Percentiles rank a stretch among this genome's conserved stretches.
phyloP scores from a whole-genome alignment of 352 stramenopile species.

The Globisporangium spinosum region DNA sequence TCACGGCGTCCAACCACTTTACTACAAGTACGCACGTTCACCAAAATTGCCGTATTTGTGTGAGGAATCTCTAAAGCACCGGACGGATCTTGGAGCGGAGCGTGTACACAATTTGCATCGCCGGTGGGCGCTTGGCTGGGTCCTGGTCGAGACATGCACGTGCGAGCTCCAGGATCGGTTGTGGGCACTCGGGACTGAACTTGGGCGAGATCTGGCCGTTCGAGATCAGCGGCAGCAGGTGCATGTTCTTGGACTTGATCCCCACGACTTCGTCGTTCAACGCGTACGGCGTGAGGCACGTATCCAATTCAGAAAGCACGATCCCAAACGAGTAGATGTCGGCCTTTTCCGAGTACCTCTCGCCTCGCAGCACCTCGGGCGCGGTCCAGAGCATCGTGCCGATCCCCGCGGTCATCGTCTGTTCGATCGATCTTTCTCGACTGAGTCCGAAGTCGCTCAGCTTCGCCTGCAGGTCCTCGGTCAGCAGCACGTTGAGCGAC shows the following conservation, averaged over 20 bases:
- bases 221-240: slow-evolving; percentile 30
- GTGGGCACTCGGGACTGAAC: slow-evolving; percentile 37
- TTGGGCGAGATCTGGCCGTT: slow-evolving; percentile 28
- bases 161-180: slow-evolving; percentile 34
- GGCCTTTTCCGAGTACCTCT: slow-evolving; percentile 36
- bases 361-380: slow-evolving; percentile 43
- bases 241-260: slow-evolving; percentile 21
- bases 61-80: slow-evolving; percentile 22
- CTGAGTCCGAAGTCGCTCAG: slow-evolving; percentile 47
- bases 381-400: slow-evolving; percentile 45
- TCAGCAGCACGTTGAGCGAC: slow-evolving; percentile 46
- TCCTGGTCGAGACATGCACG: slow-evolving; percentile 34
- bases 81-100: slow-evolving; percentile 40
- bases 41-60: not conserved
- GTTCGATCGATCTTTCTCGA: slow-evolving; percentile 31
- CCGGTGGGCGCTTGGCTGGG: slow-evolving; percentile 34
- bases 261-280: slow-evolving; percentile 19
- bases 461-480: slow-evolving; percentile 39
- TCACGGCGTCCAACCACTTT: not conserved
- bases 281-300: slow-evolving; percentile 30
- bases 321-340: slow-evolving; percentile 37
- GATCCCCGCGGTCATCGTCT: slow-evolving; percentile 39
- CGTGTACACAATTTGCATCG: slow-evolving; percentile 45
- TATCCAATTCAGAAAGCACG: slow-evolving; percentile 33
- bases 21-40: not conserved